A percentile compares a stretch with the other conserved stretches of the same genome.
Evolutionary conservation across 352 stramenopile species (phyloP).

Genomic region (Chrysophaeum taylorii): DNA sequence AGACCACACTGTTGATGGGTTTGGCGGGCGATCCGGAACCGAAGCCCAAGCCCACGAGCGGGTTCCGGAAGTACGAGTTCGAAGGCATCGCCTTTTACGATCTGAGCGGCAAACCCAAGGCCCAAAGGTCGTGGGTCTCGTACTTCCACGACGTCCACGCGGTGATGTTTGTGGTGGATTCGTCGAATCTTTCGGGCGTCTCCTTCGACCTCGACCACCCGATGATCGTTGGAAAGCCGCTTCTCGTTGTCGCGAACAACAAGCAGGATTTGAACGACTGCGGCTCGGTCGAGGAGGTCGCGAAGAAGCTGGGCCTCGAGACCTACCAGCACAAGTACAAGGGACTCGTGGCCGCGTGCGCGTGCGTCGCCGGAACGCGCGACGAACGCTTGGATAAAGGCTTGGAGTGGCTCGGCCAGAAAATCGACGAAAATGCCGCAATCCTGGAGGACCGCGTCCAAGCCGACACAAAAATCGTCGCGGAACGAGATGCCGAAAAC

Average conservation of each 20-base stretch:
- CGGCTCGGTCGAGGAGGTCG: background rate
- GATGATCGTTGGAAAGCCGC: background rate
- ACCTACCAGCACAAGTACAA: background rate
- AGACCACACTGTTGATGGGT: background rate
- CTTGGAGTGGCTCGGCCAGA: background rate
- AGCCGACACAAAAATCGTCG: background rate
- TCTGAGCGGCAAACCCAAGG: background rate
- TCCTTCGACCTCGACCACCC: background rate
- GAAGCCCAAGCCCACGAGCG: background rate
- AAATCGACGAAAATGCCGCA: background rate
- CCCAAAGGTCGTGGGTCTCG: background rate
- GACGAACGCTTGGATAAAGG: background rate
- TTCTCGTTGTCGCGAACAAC: slow-evolving; percentile 6
- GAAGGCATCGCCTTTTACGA: background rate
- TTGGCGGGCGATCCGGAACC: background rate
- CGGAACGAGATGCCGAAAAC: background rate
- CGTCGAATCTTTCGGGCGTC: background rate
- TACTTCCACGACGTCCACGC: background rate
- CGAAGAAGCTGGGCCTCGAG: background rate
- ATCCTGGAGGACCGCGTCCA: background rate
- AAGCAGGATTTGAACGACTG: background rate
- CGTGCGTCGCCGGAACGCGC: background rate
- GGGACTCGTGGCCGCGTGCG: background rate
- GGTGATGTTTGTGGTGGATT: slow-evolving; percentile 3
- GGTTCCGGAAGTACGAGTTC: background rate